These are phyloP conservation scores for Aspergillus bridgeri DNA, from an alignment of 495 filamentous ascomycete species.

Conservation along the genomic window DNA sequence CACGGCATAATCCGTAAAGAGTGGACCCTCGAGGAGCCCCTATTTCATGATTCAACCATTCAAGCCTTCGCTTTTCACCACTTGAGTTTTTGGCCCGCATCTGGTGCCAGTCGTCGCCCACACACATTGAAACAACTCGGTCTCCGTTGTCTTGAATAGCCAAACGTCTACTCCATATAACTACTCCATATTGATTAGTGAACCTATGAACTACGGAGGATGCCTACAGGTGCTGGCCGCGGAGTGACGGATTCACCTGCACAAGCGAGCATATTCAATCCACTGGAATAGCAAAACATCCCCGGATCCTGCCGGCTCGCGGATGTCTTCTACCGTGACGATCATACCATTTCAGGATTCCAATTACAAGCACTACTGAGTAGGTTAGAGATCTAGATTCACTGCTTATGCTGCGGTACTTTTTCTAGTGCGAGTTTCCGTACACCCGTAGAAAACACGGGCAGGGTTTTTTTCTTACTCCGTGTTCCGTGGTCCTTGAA, in stretches of 20 bases:
- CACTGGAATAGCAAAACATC: not conserved
- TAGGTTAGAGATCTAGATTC: too few relatives aligned
- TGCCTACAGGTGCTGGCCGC: too few relatives aligned
- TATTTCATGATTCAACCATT: not conserved
- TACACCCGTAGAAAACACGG: not conserved
- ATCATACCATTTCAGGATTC: not conserved
- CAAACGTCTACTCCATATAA: too few relatives aligned
- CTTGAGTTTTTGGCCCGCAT: not conserved
- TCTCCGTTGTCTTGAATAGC: too few relatives aligned
- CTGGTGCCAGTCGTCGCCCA: not conserved
- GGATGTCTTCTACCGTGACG: not conserved
- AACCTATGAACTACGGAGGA: too few relatives aligned
- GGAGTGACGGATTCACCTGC: not conserved
- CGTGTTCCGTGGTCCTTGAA: not conserved
- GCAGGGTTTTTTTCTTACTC: not conserved
- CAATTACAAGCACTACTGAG: not conserved
- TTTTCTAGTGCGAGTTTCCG: not conserved
- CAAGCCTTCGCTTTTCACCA: not conserved
- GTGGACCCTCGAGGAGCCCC: not conserved
- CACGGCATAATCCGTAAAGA: not conserved
- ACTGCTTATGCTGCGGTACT: not conserved
- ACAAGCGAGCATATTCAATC: not conserved
- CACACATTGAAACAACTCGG: too few relatives aligned
- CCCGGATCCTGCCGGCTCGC: not conserved
- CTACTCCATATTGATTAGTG: too few relatives aligned